Percentiles rank a stretch among this genome's conserved stretches.
These are phyloP conservation scores for Leccinum truebloodii DNA, from an alignment of 768 basidiomycete species.

Conservation along the genomic window DNA sequence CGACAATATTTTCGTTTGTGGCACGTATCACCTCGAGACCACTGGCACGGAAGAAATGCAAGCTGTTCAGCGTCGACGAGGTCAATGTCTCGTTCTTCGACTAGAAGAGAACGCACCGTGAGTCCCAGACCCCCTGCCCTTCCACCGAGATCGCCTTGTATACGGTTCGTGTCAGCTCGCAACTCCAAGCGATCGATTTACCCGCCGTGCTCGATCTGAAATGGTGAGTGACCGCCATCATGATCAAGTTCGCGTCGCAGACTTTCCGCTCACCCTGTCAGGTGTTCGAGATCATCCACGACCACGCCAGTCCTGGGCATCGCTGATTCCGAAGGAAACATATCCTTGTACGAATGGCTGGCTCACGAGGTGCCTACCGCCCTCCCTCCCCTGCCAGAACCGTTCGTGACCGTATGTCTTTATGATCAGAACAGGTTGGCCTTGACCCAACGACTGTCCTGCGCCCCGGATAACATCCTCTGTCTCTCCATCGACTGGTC, in stretches of 20 bases:
- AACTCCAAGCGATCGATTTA: constrained; percentile 67
- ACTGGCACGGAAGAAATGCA: background rate
- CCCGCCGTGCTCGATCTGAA: constrained; percentile 93
- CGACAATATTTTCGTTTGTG: constrained; percentile 74
- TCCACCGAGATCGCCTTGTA: background rate
- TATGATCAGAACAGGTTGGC: constrained; percentile 40
- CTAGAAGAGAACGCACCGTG: constrained; percentile 41
- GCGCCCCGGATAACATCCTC: constrained; percentile 56
- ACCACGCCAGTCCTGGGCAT: constrained; percentile 59
- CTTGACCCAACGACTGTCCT: constrained; percentile 44
- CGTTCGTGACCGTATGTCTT: background rate
- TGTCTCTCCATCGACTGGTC: constrained; percentile 96
- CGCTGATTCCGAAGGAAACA: constrained; percentile 82
- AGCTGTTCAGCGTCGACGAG: constrained; percentile 48
- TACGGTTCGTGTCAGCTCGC: constrained; percentile 39
- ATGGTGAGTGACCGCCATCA: constrained; percentile 57
- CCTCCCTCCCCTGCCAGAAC: background rate
- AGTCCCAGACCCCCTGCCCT: constrained; percentile 15
- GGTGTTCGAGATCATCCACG: constrained; percentile 56
- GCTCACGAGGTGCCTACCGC: constrained; percentile 41
- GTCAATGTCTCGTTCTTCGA: constrained; percentile 73
- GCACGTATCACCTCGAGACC: constrained; percentile 83
- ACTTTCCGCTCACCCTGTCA: constrained; percentile 28
- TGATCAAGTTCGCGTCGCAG: background rate
- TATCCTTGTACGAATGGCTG: constrained; percentile 64